Evolutionary conservation across 257 asterid genomes (phyloP).

Genomic region (Thymus mandschuricus): DNA sequence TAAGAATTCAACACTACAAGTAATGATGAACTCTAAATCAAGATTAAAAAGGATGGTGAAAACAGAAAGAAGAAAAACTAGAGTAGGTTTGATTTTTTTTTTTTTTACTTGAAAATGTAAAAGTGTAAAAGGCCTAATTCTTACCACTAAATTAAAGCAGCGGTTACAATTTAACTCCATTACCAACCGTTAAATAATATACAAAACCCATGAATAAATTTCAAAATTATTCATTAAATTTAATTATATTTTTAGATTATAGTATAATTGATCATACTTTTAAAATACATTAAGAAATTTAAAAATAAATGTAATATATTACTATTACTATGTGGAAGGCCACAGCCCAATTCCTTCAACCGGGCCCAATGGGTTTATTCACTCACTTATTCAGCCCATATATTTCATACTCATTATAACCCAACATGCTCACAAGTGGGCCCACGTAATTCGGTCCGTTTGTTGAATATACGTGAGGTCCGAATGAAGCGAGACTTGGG

Average conservation of each 20-base stretch:
- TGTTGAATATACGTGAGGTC: too few species aligned
- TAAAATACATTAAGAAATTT: background rate
- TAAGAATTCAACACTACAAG: background rate
- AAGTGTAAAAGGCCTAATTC: conserved; percentile 7
- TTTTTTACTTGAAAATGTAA: background rate
- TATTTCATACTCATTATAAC: too few species aligned
- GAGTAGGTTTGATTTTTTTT: conserved; percentile 14
- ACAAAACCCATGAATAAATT: background rate
- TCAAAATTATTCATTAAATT: background rate
- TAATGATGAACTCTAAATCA: conserved; percentile 9
- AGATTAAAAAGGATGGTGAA: background rate
- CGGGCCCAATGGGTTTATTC: background rate
- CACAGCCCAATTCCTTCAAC: background rate
- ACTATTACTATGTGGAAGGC: background rate
- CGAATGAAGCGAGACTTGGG: too few species aligned
- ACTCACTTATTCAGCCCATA: background rate
- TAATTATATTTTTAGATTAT: background rate
- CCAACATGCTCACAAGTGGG: too few species aligned
- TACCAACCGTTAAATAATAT: background rate
- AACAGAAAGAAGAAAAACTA: background rate
- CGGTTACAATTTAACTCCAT: conserved; percentile 12
- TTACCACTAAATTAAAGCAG: conserved; percentile 29
- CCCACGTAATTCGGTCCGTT: too few species aligned
- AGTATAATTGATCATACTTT: background rate
- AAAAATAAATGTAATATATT: background rate